Evolutionary conservation across 1,139 yeast genomes (phyloP), one percentile per base, ranked within the genome.

Genomic region (Saccharomycopsis phalli): DNA sequence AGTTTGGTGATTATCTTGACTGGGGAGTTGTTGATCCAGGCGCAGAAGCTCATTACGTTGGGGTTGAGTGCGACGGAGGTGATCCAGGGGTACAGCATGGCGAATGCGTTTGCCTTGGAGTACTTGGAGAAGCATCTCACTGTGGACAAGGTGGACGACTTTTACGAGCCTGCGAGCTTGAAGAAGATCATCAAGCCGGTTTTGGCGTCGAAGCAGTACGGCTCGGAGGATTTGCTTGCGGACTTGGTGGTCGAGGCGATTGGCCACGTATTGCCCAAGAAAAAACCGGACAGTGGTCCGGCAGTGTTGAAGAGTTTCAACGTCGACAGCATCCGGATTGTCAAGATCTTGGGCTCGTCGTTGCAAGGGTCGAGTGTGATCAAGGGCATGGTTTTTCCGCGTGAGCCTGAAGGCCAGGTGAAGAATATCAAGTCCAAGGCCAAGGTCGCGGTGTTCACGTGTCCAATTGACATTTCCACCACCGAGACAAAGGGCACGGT

Each of bases 401-500:
- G 94, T 55, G 95, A 87, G 60, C 96, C 98, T 10, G 97, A 91
- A 60, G 95, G 96, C 13, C 77, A 76, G 49, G 63, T 88, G 42
- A 84, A 84, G 61, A 71, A 77, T 49, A 66, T 81, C 44, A 52
- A 50, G 16, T 60, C 60, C 26, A 76, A 72, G 53, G 76, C 94
- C 21, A 87, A 86, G 61, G 97, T 91, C 33, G 98, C 84, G 6
- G 91, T 87, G 3, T 93, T 72, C 64, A 86, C 95, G 11, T 81
- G 95, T 60, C 96, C 97, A 23, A 76, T 91, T 47, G 98, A 91
- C 62, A 86, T 84, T 49, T 80, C 95, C 18, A 81, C 87, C 46
- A 88, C 98, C 14, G 98, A 91, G 66, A 88, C 97, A 19, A 88
- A 91, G 64, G 97, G 98, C 38, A 93, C 98, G 8, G 98, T 91